Conservation (phyloP, 495 filamentous ascomycete species). For the Neurospora terricola region DNA sequence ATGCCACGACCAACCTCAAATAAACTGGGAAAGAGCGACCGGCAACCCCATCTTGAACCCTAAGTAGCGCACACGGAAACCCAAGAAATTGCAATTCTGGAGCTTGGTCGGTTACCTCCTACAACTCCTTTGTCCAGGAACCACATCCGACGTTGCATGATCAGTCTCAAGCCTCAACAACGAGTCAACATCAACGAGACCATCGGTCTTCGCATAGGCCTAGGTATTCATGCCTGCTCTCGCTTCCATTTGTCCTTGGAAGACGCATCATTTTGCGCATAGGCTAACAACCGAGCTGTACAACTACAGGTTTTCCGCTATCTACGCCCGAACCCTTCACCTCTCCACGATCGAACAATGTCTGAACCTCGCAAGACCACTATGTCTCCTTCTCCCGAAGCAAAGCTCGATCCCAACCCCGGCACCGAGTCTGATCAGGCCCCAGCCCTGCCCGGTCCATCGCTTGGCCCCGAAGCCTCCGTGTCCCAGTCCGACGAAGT, state of each 20-base stretch:
- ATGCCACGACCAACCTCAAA: background rate
- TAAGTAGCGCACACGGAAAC: background rate
- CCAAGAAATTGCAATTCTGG: background rate
- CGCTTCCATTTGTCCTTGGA: background rate
- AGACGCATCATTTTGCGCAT: background rate
- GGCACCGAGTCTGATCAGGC: background rate
- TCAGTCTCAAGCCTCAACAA: background rate
- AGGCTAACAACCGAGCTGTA: background rate
- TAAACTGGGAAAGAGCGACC: background rate
- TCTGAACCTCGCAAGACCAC: background rate
- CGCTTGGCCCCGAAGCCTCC: background rate
- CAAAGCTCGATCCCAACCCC: background rate
- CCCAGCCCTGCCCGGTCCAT: background rate
- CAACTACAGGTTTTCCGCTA: background rate
- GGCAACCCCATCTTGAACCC: background rate
- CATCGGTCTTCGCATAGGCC: background rate
- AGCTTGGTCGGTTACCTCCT: background rate
- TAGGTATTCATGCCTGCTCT: background rate
- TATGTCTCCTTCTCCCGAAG: background rate
- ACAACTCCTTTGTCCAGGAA: background rate
- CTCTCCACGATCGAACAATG: background rate
- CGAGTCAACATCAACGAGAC: background rate
- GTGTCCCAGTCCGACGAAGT: background rate
- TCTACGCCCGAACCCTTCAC: rapidly evolving
- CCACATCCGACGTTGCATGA: background rate